These are phyloP conservation scores for Sphagnum tenellum DNA, from an alignment of 225 moss, liverwort and hornwort species.

Conservation along the genomic window DNA sequence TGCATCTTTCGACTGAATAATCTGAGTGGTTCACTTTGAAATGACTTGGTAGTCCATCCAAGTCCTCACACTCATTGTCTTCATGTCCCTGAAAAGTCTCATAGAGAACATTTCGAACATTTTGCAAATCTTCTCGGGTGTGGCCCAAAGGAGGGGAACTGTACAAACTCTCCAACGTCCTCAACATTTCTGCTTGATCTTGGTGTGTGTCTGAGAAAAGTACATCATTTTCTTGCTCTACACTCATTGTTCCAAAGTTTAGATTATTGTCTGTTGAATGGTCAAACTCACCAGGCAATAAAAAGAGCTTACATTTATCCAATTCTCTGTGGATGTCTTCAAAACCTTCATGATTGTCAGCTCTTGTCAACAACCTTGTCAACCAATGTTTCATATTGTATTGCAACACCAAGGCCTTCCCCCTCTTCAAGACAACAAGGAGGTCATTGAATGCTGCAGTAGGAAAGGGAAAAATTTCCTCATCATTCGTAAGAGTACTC, in stretches of 20 bases:
- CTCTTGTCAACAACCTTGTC: background rate
- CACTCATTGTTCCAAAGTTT: background rate
- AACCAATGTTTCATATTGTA: background rate
- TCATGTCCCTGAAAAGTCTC: too few species aligned
- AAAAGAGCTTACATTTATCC: background rate
- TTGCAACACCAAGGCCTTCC: background rate
- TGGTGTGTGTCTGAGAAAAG: background rate
- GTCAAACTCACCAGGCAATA: background rate
- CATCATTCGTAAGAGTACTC: background rate
- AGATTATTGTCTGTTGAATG: background rate
- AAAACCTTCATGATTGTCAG: background rate
- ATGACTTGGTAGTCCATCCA: too few species aligned
- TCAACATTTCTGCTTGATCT: background rate
- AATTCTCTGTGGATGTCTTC: background rate
- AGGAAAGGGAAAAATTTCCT: background rate
- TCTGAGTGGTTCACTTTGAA: too few species aligned
- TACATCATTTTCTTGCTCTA: conserved; percentile 1
- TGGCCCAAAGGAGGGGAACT: too few species aligned
- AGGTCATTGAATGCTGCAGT: background rate
- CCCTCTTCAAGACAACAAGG: background rate
- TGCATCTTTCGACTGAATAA: too few species aligned
- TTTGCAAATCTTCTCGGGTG: too few species aligned
- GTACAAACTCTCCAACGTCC: conserved; percentile 6
- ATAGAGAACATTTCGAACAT: too few species aligned
- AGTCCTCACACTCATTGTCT: conserved; percentile 1